Evolutionary conservation across 805 yeast genomes (phyloP), one percentile per base, ranked within the genome.

Genomic region (Scheffersomyces ergatensis): DNA sequence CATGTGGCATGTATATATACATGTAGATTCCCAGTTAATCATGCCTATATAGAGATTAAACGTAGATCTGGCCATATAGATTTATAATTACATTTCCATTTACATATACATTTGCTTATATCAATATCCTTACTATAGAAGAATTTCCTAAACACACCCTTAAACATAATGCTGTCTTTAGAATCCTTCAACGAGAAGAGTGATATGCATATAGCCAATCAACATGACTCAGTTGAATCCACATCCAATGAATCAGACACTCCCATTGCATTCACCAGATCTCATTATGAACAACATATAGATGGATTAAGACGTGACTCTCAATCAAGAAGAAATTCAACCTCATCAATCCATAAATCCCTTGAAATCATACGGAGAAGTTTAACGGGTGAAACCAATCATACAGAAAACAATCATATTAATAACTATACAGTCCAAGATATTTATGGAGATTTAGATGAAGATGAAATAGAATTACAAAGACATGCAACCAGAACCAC

Each of bases 401-500:
- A 18, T 20, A 38, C 43, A n/a, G 29, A 29, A 19, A 30, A 12
- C 33, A 43, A 44, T 8, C 5, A 14, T 29, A 12, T 5, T 29
- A 29, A 29, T 45, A 21, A 21, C 9, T 54, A 43, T 37, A 47
- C 64, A 2, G 59, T 57, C 5, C 51, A 55, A 23, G 63, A 60
- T 18, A 62, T 64, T n/a, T 63, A 55, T 42, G 67, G 70, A 4
- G 62, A 55, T 40, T 44, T 63, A 46, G 55, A 54, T 24, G 46
- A 50, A 27, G 56, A 51, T 12, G 66, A 65, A 39, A 58, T 66
- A 23, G 57, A 55, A 13, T 37, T 58, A 20, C 57, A 58, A 36
- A 49, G 74, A 40, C 44, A 53, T n/a, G 55, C 53, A 24, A 58
- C 72, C 1, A 58, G 65, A 49, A 49, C 48, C 16, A 60, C 65